Evolutionary conservation across 2,329 filamentous ascomycete species (phyloP).

Genomic region (Colletotrichum orchidophilum): DNA sequence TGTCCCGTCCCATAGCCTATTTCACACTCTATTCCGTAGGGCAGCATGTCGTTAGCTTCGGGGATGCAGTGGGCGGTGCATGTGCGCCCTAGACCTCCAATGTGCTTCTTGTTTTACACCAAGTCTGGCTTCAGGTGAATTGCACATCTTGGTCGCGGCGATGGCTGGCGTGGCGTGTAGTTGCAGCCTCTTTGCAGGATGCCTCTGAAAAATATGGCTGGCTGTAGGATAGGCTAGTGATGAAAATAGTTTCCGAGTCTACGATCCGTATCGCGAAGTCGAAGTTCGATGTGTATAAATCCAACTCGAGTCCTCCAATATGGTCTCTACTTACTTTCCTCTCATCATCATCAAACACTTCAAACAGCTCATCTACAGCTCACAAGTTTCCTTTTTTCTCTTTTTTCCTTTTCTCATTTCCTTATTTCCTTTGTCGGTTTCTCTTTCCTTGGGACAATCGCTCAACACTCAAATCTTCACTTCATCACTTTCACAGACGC

Average conservation of each 20-base stretch:
- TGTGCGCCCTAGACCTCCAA: not conserved
- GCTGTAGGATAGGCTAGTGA: not conserved
- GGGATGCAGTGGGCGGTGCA: not conserved
- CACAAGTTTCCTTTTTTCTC: not conserved
- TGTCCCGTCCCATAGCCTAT: not conserved
- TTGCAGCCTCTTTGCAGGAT: not conserved
- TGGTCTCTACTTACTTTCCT: not conserved
- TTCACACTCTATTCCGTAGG: not conserved
- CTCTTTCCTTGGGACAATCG: conserved; percentile 11
- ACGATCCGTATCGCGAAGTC: not conserved
- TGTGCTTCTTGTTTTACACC: not conserved
- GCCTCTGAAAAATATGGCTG: not conserved
- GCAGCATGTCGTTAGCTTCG: not conserved
- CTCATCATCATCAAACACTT: conserved; percentile 13
- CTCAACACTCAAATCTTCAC: not conserved
- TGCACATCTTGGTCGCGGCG: not conserved
- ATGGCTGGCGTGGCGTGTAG: not conserved
- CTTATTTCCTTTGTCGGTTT: conserved; percentile 30
- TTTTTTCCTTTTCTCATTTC: conserved; percentile 5
- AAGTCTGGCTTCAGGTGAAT: not conserved
- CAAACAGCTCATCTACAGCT: not conserved
- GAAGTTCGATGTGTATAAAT: conserved; percentile 7
- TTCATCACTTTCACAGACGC: not conserved
- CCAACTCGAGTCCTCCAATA: not conserved
- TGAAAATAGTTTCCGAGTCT: not conserved